Evolutionary conservation across 257 asterid genomes (phyloP).

Genomic region (Orobanche coerulescens): DNA sequence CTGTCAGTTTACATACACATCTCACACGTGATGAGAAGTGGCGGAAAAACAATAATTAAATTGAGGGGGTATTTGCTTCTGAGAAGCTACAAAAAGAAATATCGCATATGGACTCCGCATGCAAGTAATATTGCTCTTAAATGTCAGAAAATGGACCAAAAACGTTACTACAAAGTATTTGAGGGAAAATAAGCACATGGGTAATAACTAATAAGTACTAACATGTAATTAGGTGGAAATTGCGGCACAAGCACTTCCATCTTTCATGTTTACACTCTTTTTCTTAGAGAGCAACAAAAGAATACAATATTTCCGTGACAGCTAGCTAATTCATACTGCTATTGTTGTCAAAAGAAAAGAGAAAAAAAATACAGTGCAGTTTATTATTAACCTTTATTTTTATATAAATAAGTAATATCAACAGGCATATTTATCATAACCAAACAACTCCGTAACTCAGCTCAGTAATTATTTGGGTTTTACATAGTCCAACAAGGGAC

Average conservation of each 20-base stretch:
- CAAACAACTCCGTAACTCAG: neutral
- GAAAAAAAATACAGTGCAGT: too few relatives aligned
- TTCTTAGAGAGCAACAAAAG: constrained; percentile 1
- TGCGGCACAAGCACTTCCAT: constrained; percentile 6
- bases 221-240: neutral
- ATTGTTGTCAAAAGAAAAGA: too few relatives aligned
- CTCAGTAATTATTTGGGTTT: neutral
- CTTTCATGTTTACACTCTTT: neutral
- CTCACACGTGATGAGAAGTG: neutral
- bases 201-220: neutral
- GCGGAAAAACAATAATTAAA: neutral
- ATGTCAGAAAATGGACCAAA: neutral
- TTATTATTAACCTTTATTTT: constrained; percentile 3
- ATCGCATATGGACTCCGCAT: neutral
- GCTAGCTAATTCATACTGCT: neutral
- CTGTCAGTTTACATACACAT: neutral
- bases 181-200: neutral
- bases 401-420: neutral
- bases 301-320: neutral
- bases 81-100: neutral
- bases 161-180: neutral
- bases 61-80: constrained; percentile 7
- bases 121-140: neutral
- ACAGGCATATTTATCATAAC: neutral
- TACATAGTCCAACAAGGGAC: neutral